These are phyloP conservation scores for Chrysosporium keratinophilum DNA, from an alignment of 2,329 filamentous ascomycete species.

Conservation along the genomic window DNA sequence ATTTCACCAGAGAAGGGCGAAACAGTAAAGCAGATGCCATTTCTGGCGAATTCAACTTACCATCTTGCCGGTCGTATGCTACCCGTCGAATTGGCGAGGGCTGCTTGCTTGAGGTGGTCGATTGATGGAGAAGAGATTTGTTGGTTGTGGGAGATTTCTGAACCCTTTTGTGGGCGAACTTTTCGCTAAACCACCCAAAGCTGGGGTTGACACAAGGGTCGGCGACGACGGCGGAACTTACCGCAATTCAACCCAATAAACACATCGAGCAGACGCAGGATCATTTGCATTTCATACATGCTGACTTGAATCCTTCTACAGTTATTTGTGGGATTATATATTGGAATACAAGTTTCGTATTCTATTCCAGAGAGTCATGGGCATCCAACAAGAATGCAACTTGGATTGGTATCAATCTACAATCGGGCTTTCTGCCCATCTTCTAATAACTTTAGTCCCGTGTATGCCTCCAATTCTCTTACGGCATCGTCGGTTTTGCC, in stretches of 20 bases:
- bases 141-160: conserved; percentile 22
- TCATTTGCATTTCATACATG: neutral
- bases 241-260: neutral
- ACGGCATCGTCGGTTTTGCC: conserved; percentile 74
- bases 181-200: conserved; percentile 31
- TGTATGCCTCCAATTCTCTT: conserved; percentile 63
- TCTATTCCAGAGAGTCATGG: neutral
- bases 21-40: conserved; percentile 14
- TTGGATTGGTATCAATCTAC: conserved; percentile 17
- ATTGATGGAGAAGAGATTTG: conserved; percentile 25
- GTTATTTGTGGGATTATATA: neutral
- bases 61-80: conserved; percentile 35
- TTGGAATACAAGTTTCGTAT: neutral
- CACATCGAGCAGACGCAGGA: neutral
- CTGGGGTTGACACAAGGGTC: conserved; percentile 23
- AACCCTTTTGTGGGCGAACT: conserved; percentile 28
- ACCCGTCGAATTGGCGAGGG: conserved; percentile 11
- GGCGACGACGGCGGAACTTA: conserved; percentile 28
- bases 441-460: conserved; percentile 48
- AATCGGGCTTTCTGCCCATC: conserved; percentile 28
- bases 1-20: neutral
- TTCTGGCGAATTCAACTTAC: conserved; percentile 30
- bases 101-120: conserved; percentile 27
- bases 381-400: neutral
- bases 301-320: neutral